phyloP scores from a whole-genome alignment of 257 asterid genomes.

The Jacaranda mimosifolia region DNA sequence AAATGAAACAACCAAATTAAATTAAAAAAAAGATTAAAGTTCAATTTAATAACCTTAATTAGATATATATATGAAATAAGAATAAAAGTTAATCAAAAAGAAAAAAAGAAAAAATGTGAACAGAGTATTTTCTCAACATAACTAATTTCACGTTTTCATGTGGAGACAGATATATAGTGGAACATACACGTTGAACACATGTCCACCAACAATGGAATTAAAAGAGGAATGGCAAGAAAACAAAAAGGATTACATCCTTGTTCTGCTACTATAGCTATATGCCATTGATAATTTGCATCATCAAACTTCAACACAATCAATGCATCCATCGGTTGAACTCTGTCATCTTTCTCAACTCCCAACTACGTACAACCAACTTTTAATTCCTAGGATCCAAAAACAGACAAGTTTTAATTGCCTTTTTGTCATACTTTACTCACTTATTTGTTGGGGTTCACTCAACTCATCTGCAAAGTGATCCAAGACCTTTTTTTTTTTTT shows the following conservation, averaged over 20 bases:
- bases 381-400: slow-evolving; percentile 4
- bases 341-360: neutral
- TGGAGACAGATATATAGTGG: neutral
- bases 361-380: neutral
- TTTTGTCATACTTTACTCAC: neutral
- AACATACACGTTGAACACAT: neutral
- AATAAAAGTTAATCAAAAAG: too few species aligned
- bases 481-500: too few species aligned
- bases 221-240: neutral
- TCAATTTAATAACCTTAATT: too few species aligned
- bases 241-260: neutral
- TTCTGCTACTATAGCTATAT: too few species aligned
- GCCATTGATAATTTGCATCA: neutral
- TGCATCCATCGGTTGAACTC: neutral
- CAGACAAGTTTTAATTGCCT: neutral
- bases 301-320: neutral
- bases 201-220: neutral
- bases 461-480: neutral
- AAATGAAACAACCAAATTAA: too few species aligned
- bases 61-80: too few species aligned
- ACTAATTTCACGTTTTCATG: too few species aligned
- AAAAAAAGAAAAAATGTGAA: too few species aligned
- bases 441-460: neutral
- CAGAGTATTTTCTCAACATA: too few species aligned
- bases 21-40: too few species aligned